Evolutionary conservation across 2,329 filamentous ascomycete genomes (phyloP).

Genomic region (Graphilbum sp.): DNA sequence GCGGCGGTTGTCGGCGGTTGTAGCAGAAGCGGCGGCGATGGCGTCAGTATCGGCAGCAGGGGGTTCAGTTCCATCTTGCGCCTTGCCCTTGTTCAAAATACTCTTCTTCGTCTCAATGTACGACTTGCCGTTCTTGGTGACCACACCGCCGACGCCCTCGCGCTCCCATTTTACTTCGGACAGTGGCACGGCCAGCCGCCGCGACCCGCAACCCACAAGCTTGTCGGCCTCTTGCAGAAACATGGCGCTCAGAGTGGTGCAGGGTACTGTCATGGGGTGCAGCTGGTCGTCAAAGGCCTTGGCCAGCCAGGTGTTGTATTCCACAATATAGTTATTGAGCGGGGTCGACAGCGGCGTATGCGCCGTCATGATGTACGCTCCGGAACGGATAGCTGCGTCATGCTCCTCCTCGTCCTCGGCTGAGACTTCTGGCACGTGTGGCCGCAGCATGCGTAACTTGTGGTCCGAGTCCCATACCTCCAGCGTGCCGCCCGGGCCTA

Average conservation of each 20-base stretch:
- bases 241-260: slow-evolving; percentile 57
- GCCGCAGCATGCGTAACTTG: slow-evolving; percentile 65
- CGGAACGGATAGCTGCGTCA: slow-evolving; percentile 48
- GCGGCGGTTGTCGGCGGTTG: neutral
- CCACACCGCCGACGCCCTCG: slow-evolving; percentile 49
- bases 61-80: neutral
- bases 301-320: slow-evolving; percentile 71
- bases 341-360: slow-evolving; percentile 70
- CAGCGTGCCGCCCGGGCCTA: slow-evolving; percentile 61
- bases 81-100: slow-evolving; percentile 5
- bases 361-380: slow-evolving; percentile 67
- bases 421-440: slow-evolving; percentile 49
- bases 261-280: slow-evolving; percentile 53
- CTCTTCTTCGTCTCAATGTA: slow-evolving; percentile 35
- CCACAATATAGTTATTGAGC: slow-evolving; percentile 64
- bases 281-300: slow-evolving; percentile 55
- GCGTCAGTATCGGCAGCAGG: too few relatives aligned
- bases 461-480: slow-evolving; percentile 88
- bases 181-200: slow-evolving; percentile 72
- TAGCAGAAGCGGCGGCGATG: neutral
- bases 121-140: slow-evolving; percentile 41
- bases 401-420: slow-evolving; percentile 38
- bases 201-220: slow-evolving; percentile 52
- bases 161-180: slow-evolving; percentile 78
- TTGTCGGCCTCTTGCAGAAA: slow-evolving; percentile 66